Conservation (phyloP, 2,329 filamentous ascomycete genomes). For the Diaporthe sp. region DNA sequence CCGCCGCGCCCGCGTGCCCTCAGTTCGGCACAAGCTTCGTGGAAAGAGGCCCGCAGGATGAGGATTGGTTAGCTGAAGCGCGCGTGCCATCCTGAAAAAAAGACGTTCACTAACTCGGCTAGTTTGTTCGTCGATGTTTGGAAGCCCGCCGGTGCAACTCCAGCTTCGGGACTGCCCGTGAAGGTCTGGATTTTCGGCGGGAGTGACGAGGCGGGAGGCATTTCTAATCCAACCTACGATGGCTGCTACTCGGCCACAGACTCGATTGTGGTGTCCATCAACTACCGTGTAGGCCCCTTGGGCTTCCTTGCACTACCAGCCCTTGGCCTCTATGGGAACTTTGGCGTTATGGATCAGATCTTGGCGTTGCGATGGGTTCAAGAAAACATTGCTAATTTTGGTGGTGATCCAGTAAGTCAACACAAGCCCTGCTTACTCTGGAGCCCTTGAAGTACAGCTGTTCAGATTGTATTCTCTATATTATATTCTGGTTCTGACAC, state of each 20-base stretch:
- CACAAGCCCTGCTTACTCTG: background rate
- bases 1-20: background rate
- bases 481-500: background rate
- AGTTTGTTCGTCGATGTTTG: constrained; percentile 23
- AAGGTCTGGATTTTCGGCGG: constrained; percentile 24
- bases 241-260: constrained; percentile 28
- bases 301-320: background rate
- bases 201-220: constrained; percentile 1
- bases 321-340: background rate
- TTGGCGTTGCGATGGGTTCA: constrained; percentile 11
- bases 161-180: background rate
- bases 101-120: background rate
- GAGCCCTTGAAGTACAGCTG: background rate
- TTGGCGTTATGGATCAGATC: constrained; percentile 9
- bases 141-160: background rate
- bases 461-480: background rate
- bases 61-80: constrained; percentile 13
- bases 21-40: background rate
- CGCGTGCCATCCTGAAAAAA: no score
- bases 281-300: constrained; percentile 19
- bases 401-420: background rate
- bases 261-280: constrained; percentile 21
- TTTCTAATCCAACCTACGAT: constrained; percentile 6
- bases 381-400: background rate
- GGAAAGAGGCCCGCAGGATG: background rate